Percentiles rank a stretch among this genome's conserved stretches.
Evolutionary conservation across 148 eudicot species (phyloP).

Genomic region (Chenopodium album): DNA sequence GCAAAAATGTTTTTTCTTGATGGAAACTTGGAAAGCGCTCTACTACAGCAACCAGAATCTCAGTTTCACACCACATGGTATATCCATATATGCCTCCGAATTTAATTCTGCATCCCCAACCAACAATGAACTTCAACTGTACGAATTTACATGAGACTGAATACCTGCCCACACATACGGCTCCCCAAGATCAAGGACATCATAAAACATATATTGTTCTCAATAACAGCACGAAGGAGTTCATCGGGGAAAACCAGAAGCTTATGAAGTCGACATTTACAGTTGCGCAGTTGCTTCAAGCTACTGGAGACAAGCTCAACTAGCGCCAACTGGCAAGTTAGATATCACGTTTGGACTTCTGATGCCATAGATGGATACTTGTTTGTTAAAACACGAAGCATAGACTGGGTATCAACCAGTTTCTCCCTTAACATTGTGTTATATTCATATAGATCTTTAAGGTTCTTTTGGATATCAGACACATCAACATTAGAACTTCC

Average conservation of each 20-base stretch:
- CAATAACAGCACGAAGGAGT: not conserved
- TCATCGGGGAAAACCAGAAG: not conserved
- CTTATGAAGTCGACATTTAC: not conserved
- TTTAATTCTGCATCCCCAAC: not conserved
- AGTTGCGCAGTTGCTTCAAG: not conserved
- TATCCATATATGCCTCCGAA: not conserved
- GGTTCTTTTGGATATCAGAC: conserved; percentile 51
- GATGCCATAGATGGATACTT: conserved; percentile 19
- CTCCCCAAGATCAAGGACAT: not conserved
- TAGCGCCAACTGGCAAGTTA: not conserved
- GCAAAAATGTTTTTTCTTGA: not conserved
- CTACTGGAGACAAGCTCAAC: not conserved
- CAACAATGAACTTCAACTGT: not conserved
- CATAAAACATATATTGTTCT: not conserved
- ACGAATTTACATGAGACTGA: not conserved
- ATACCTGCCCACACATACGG: not conserved
- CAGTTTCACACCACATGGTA: not conserved
- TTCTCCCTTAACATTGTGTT: conserved; percentile 62
- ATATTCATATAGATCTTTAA: conserved; percentile 59
- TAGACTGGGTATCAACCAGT: conserved; percentile 47
- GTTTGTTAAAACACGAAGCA: conserved; percentile 42
- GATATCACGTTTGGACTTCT: conserved; percentile 18
- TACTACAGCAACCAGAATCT: not conserved
- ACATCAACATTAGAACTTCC: conserved; percentile 20
- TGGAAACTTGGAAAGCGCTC: not conserved